These are phyloP conservation scores for Myxozyma geophila DNA, from an alignment of 805 yeast species.

Conservation along the genomic window DNA sequence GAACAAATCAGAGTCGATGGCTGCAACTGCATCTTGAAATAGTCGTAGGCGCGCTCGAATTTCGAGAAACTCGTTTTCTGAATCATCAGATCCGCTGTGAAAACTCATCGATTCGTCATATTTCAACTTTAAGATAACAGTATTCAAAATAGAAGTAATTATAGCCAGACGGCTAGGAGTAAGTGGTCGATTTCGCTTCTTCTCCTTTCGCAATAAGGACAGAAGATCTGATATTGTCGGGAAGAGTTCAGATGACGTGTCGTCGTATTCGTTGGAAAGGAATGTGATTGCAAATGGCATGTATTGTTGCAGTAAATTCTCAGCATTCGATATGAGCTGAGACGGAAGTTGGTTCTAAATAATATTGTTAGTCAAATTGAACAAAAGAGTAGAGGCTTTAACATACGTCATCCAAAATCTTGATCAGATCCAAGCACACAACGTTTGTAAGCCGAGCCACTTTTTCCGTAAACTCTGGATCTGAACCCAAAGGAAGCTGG, in stretches of 20 bases:
- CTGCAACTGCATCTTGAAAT: constrained; percentile 81
- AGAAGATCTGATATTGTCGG: constrained; percentile 78
- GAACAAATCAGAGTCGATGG: constrained; percentile 63
- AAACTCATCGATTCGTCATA: constrained; percentile 78
- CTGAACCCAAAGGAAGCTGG: constrained; percentile 49
- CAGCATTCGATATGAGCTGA: constrained; percentile 18
- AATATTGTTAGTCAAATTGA: constrained; percentile 39
- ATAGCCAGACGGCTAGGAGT: constrained; percentile 49
- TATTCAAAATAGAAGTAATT: constrained; percentile 65
- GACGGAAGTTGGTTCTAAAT: constrained; percentile 42
- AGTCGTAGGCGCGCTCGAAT: constrained; percentile 72
- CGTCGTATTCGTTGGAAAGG: constrained; percentile 84
- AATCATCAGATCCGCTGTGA: constrained; percentile 63
- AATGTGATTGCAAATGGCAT: constrained; percentile 76
- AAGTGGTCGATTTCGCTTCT: constrained; percentile 55
- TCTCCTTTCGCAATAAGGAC: constrained; percentile 58
- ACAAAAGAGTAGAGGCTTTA: constrained; percentile 38
- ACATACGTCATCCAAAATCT: constrained; percentile 57
- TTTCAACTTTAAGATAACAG: constrained; percentile 76
- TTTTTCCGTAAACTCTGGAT: constrained; percentile 73
- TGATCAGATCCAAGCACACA: constrained; percentile 75
- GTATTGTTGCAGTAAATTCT: constrained; percentile 53
- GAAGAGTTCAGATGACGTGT: constrained; percentile 80
- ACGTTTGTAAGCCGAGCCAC: constrained; percentile 74
- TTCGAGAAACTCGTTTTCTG: constrained; percentile 77